phyloP scores from a whole-genome alignment of 2,329 filamentous ascomycete species.

The Ophiostoma ulmi region DNA sequence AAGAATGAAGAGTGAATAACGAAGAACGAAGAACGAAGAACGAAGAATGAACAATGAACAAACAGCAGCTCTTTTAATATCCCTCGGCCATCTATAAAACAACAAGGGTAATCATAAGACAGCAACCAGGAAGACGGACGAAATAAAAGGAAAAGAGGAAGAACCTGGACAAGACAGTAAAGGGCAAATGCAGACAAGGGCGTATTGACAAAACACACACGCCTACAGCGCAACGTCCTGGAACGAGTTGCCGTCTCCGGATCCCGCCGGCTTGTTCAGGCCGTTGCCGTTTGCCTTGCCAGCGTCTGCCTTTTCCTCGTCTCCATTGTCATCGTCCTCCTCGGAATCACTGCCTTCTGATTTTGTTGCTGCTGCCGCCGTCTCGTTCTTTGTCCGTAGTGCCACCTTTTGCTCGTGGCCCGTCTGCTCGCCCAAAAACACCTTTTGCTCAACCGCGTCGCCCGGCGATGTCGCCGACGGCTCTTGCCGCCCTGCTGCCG shows the following conservation, averaged over 20 bases:
- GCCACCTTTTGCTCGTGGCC: slow-evolving; percentile 48
- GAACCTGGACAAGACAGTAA: not conserved
- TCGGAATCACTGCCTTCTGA: slow-evolving; percentile 18
- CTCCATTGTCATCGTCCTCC: slow-evolving; percentile 27
- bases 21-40: not conserved
- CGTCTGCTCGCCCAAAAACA: slow-evolving; percentile 49
- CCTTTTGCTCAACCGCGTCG: slow-evolving; percentile 49
- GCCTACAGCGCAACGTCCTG: slow-evolving; percentile 56
- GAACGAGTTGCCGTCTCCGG: slow-evolving; percentile 55
- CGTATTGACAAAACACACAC: no score
- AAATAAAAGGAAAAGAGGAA: not conserved
- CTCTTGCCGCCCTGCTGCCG: slow-evolving; percentile 20
- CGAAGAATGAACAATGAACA: not conserved
- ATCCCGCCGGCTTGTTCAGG: slow-evolving; percentile 36
- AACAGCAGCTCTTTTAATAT: slow-evolving; percentile 4
- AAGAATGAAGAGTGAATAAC: no score
- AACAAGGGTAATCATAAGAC: not conserved
- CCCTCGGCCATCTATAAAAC: slow-evolving; percentile 12
- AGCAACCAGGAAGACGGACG: not conserved
- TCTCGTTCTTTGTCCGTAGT: slow-evolving; percentile 39
- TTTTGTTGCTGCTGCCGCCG: slow-evolving; percentile 21
- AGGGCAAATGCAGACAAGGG: not conserved
- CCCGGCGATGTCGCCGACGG: not conserved
- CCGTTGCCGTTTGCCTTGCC: slow-evolving; percentile 29
- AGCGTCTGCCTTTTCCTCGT: slow-evolving; percentile 31